Evolutionary conservation across 73 alveolate species (phyloP), one percentile per base, ranked within the genome.

Genomic region (Paraurostyla sp.): DNA sequence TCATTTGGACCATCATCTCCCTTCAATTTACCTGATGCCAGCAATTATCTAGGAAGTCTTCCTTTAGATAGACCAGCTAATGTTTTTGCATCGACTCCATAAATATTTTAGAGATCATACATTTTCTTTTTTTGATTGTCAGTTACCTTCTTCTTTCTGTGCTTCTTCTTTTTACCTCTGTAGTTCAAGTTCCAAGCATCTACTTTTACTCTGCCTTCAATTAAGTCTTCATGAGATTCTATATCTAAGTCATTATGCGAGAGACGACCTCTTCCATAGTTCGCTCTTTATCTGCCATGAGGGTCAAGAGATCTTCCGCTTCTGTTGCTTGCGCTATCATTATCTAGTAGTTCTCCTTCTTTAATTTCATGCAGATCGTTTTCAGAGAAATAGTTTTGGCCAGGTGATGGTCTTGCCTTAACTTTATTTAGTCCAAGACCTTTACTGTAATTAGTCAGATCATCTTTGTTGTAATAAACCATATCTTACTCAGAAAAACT

Each of bases 381-480:
- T 16, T 82, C 91, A 16, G 84, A 35, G 41, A 20, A 73, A 18
- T 32, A 54, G 22, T 75, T 9, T 18, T 46, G 13, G 23, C 57
- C 18, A 22, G 56, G 83, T 4, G 68, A 49, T 38, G 51, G 41
- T 60, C 71, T 86, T 43, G 36, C 54, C 45, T 54, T 71, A 27
- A 73, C 93, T 42, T 76, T 86, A 32, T 86, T 86, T n/a, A 86
- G 46, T 18, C 93, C 93, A 22, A 60, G 48, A 35, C 35, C 71
- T 32, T 86, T 76, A 11, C 83, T 45, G 40, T 50, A 86, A 59
- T 76, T 41, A 36, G 93, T 86, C 82, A 86, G 22, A 36, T 86
- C 93, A 41, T 86, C 93, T 52, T 86, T 86, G 27, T 73, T 49
- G 71, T 86, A 86, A 36, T 68, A 63, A 6, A 86, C 93, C 89